These are phyloP conservation scores for Hymenochaete sp. DNA, from an alignment of 1,284 basidiomycete species.

Conservation along the genomic window DNA sequence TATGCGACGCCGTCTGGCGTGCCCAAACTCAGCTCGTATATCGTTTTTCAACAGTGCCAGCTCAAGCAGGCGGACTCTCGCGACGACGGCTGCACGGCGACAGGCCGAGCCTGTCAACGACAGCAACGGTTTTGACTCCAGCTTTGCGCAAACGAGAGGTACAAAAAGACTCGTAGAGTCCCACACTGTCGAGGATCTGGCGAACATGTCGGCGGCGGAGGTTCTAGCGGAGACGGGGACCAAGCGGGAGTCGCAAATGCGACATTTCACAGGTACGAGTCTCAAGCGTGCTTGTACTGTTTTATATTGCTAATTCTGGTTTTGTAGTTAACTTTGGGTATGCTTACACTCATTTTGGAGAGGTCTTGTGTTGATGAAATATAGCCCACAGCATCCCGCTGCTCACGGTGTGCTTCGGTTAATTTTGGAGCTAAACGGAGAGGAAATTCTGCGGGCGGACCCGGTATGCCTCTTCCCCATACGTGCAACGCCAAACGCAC, in stretches of 20 bases:
- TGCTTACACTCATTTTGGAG: constrained; percentile 21
- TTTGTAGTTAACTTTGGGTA: constrained; percentile 81
- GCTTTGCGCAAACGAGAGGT: constrained; percentile 9
- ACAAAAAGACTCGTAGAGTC: constrained; percentile 45
- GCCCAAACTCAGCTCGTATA: constrained; percentile 21
- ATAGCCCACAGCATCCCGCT: constrained; percentile 92
- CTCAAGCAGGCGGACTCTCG: constrained; percentile 7
- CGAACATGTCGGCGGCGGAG: constrained; percentile 67
- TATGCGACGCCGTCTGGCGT: constrained; percentile 37
- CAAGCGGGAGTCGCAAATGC: constrained; percentile 73
- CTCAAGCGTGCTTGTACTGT: too few relatives aligned
- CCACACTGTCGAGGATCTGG: constrained; percentile 75
- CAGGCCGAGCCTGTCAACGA: constrained; percentile 12
- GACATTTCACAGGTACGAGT: constrained; percentile 85
- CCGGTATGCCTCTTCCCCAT: constrained; percentile 46
- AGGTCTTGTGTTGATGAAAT: background rate
- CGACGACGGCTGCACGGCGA: constrained; percentile 15
- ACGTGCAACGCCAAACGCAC: background rate
- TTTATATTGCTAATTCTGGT: constrained; percentile 7
- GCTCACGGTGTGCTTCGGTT: constrained; percentile 97
- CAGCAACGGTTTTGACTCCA: constrained; percentile 14
- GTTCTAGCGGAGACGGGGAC: constrained; percentile 71
- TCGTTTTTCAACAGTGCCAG: constrained; percentile 1
- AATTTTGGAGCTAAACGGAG: constrained; percentile 96
- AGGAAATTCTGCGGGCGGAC: constrained; percentile 87